Conservation (phyloP, 352 stramenopile genomes). For the Phytophthora colocasiae region DNA sequence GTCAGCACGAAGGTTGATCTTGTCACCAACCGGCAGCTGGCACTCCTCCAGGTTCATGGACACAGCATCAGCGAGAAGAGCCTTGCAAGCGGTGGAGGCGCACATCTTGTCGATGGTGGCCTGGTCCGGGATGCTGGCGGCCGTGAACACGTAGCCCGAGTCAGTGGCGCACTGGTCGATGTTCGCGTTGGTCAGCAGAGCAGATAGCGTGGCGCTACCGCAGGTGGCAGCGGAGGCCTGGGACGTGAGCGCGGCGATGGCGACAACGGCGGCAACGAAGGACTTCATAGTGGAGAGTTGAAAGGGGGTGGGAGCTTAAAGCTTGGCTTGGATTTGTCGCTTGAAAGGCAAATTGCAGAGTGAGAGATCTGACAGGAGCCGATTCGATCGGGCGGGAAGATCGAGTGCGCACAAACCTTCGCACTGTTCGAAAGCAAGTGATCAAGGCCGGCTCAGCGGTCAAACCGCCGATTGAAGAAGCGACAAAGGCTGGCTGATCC, state of each 20-base stretch:
- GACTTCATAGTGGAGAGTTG: constrained; percentile 38
- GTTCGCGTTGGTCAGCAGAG: constrained; percentile 37
- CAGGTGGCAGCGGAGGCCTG: constrained; percentile 26
- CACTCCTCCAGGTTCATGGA: constrained; percentile 36
- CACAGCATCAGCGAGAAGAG: constrained; percentile 28
- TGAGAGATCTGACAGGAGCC: constrained; percentile 31
- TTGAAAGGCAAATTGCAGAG: constrained; percentile 47
- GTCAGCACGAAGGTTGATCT: constrained; percentile 36
- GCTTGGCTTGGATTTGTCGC: constrained; percentile 38
- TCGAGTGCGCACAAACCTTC: constrained; percentile 5
- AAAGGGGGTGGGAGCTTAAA: constrained; percentile 18
- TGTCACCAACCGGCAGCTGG: constrained; percentile 33
- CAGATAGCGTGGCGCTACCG: constrained; percentile 14
- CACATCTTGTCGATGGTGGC: constrained; percentile 37
- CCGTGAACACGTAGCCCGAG: constrained; percentile 43
- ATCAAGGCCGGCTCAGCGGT: constrained; percentile 8
- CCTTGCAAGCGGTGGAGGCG: constrained; percentile 32
- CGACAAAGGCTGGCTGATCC: constrained; percentile 3
- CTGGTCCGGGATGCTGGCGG: constrained; percentile 29
- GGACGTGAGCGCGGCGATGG: constrained; percentile 25
- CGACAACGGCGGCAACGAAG: constrained; percentile 27
- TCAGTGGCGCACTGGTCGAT: constrained; percentile 33
- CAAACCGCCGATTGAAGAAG: background rate
- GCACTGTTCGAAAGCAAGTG: constrained; percentile 31
- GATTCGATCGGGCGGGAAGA: constrained; percentile 20